Conservation (phyloP, 192 early-diverging fungal genomes). For the Mortierella antarctica region DNA sequence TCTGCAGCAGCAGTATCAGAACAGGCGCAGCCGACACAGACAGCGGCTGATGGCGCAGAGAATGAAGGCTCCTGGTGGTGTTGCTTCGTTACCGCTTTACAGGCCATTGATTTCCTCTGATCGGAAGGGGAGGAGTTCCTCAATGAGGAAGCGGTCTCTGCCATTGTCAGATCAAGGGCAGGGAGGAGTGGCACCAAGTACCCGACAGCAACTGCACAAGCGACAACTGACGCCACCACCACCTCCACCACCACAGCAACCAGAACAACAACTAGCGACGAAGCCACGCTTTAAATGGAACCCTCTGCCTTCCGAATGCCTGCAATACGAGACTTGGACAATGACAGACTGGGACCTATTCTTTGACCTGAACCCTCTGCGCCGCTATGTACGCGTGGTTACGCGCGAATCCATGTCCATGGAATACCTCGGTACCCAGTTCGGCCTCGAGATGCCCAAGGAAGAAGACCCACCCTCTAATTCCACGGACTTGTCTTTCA, state of each 20-base stretch:
- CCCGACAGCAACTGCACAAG: background rate
- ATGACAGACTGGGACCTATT: slow-evolving; percentile 66
- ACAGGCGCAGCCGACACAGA: background rate
- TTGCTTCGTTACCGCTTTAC: slow-evolving; percentile 24
- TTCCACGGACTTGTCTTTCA: too few relatives aligned
- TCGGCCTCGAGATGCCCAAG: slow-evolving; percentile 25
- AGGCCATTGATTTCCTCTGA: slow-evolving; percentile 4
- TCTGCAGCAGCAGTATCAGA: background rate
- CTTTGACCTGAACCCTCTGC: slow-evolving; percentile 57
- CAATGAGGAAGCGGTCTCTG: slow-evolving; percentile 9
- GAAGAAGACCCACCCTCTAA: slow-evolving; percentile 1
- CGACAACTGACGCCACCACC: background rate
- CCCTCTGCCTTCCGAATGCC: slow-evolving; percentile 60
- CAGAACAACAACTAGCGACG: background rate
- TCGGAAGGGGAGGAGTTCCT: background rate
- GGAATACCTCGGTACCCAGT: slow-evolving; percentile 21
- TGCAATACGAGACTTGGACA: slow-evolving; percentile 65
- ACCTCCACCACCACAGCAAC: background rate
- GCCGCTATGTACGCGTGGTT: slow-evolving; percentile 52
- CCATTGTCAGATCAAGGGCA: background rate
- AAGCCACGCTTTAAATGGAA: slow-evolving; percentile 13
- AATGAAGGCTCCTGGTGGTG: background rate
- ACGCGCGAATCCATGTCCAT: slow-evolving; percentile 49
- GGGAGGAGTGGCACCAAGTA: background rate
- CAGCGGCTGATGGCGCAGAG: background rate